A percentile compares a stretch with the other conserved stretches of the same genome.
Evolutionary conservation across 1,284 basidiomycete genomes (phyloP).

Genomic region (Fomes fomentarius): DNA sequence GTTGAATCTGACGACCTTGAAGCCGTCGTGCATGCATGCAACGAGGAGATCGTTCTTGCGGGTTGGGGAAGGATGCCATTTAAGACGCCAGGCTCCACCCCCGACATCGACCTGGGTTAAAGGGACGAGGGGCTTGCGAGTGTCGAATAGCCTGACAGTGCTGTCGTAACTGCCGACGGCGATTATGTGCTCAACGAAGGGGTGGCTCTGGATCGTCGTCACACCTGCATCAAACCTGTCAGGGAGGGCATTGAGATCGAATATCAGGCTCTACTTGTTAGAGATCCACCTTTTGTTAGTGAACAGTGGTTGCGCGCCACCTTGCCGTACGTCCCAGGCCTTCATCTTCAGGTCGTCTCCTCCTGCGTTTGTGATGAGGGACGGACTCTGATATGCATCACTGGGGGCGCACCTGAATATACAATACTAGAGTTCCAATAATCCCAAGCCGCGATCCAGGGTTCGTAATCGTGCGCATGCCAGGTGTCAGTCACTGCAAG

Average conservation of each 20-base stretch:
- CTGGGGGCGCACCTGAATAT: slow-evolving; percentile 72
- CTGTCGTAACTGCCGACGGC: slow-evolving; percentile 96
- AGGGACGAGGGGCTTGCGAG: slow-evolving; percentile 66
- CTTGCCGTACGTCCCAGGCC: slow-evolving; percentile 88
- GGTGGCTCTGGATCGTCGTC: slow-evolving; percentile 88
- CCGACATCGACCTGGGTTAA: slow-evolving; percentile 72
- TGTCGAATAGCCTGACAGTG: slow-evolving; percentile 84
- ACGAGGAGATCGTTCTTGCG: slow-evolving; percentile 77
- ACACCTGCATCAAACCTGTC: slow-evolving; percentile 92
- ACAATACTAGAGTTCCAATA: slow-evolving; percentile 79
- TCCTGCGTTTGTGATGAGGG: slow-evolving; percentile 48
- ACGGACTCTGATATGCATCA: neutral
- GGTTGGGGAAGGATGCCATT: slow-evolving; percentile 83
- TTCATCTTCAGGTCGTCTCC: slow-evolving; percentile 94
- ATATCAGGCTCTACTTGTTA: too few species aligned
- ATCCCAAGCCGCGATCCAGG: slow-evolving; percentile 94
- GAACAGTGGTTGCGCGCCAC: slow-evolving; percentile 63
- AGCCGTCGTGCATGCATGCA: slow-evolving; percentile 98
- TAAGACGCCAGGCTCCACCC: slow-evolving; percentile 95
- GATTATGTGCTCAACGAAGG: slow-evolving; percentile 77
- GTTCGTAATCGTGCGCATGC: slow-evolving; percentile 92
- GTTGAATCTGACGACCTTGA: slow-evolving; percentile 75
- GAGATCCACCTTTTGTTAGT: slow-evolving; percentile 73
- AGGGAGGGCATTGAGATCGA: too few species aligned
- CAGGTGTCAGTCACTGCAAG: slow-evolving; percentile 61